Base-by-base conservation (phyloP, 83 land plant genomes). In the Isoetes engelmannii region DNA sequence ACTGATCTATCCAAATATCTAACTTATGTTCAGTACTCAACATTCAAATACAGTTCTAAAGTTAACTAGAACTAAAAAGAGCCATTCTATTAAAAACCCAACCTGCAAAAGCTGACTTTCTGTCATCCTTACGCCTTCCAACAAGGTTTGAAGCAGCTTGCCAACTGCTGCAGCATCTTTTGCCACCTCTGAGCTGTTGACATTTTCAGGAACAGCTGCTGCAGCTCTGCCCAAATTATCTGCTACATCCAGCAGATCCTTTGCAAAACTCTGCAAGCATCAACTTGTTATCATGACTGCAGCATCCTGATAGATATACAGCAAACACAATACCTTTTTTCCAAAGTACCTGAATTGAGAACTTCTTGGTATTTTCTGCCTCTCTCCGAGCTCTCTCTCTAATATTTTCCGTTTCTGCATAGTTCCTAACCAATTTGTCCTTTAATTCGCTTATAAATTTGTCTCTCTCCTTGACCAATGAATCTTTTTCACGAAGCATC, bases 111-210 rank as follows among this genome's bases (percentile, higher is more conserved):
- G 83, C 47, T 93, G 89, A 69, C 85, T 92, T 18, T 89, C 92
- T 28, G 98, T 92, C 92, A 87, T 89, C 51, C 83, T 85, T 65
- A 92, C 94, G 62, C 98, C 98, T 47, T 87, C 89, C 6, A 90
- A 69, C 6, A 93, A 86, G 10, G 88, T 79, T 70, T 80, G 78
- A 10, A 93, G 62, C 18, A 80, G 83, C 47, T 82, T 82, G 0
- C 69, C 87, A 18, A 88, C 86, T 61, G 81, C 91, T 65, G 80
- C 41, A 53, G 87, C 47, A 50, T 87, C 89, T n/a, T 71, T 62
- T 50, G 70, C 21, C 63, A 80, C 85, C n/a, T 47, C 42, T 50
- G 80, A 62, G 65, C 85, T 81, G n/a, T 79, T 64, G 56, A 84
- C 81, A 21, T 79, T 75, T 17, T 84, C 89, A 54, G 84, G 85